Evolutionary conservation across 208 protist genomes (phyloP), one percentile per base, ranked within the genome.

Genomic region (Crithidia bombi): DNA sequence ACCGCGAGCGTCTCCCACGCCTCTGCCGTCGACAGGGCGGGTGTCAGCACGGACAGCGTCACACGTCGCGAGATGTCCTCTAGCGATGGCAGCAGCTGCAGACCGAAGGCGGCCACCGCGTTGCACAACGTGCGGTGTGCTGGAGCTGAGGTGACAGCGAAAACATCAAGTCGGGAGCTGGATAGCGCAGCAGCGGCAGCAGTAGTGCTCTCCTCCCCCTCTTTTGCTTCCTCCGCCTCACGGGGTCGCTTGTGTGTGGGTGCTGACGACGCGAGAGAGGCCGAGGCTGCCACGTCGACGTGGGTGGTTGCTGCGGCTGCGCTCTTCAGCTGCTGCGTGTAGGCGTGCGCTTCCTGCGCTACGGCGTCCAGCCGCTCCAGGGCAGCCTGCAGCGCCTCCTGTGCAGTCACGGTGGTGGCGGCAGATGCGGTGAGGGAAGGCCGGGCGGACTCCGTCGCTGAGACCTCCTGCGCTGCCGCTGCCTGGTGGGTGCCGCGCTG

Each of bases 71-170:
- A 14, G 14, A 92, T 64, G 9, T 80, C 81, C 30, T 87, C 75
- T 7, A 90, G 57, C 17, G 76, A 81, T 0, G 87, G 87, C 55
- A 85, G 64, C 11, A 92, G 70, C 67, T 92, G 87, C 54, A 85
- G 59, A 0, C 84, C 87, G 41, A 67, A 81, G 14, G 62, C 33
- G 1, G 68, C 63, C 11, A 90, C 63, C 36, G 76, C 62, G 14
- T 56, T 49, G 44, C 67, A 65, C 14, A 92, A 57, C 4, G 62
- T 55, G 17, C 57, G 59, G 62, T 86, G 80, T 67, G 90, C 81
- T 51, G 74, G 75, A 26, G 73, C 69, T 0, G 81, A 71, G 75
- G 87, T 88, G 28, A 75, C 83, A 5, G 81, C 78, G 38, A 87
- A 85, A 5, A 92, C 75, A 19, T 82, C 81, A 7, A 73, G 58